A percentile compares a stretch with the other conserved stretches of the same genome.
These are phyloP conservation scores for Cichorium intybus DNA, from an alignment of 140 eudicot species.

Conservation along the genomic window DNA sequence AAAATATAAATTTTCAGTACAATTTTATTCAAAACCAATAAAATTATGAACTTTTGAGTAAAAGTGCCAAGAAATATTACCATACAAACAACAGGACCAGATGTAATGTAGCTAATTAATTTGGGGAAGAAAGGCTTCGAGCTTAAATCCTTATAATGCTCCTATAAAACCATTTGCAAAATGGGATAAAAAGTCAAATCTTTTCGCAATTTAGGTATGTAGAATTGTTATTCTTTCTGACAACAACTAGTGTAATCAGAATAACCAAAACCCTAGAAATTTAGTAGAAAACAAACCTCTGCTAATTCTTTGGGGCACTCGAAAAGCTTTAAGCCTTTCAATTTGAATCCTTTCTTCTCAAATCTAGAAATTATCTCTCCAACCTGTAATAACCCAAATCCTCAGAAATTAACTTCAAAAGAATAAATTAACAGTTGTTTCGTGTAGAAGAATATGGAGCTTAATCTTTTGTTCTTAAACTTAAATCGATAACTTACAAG, in stretches of 20 bases:
- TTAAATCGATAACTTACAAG: conserved; percentile 47
- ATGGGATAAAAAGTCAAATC: background rate
- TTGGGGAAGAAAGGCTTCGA: conserved; percentile 88
- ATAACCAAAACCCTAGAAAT: conserved; percentile 4
- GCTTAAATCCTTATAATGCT: conserved; percentile 88
- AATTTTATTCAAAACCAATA: background rate
- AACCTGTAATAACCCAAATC: conserved; percentile 43
- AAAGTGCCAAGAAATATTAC: conserved; percentile 39
- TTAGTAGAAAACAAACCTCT: conserved; percentile 50
- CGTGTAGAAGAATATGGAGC: background rate
- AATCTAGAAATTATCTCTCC: conserved; percentile 95
- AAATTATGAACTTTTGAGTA: background rate
- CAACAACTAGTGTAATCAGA: background rate
- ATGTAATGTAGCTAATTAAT: conserved; percentile 75
- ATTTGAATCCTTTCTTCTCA: conserved; percentile 94
- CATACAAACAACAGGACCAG: conserved; percentile 99
- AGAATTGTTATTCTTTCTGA: too few species aligned
- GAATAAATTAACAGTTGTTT: background rate
- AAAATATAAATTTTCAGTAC: background rate
- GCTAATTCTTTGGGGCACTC: conserved; percentile 87
- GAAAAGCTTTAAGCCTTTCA: conserved; percentile 88
- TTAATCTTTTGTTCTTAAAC: background rate
- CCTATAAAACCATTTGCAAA: conserved; percentile 47
- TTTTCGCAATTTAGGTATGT: background rate
- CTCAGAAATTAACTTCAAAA: background rate